Percentiles rank a stretch among this genome's conserved stretches.
Evolutionary conservation across 495 filamentous ascomycete genomes (phyloP).

Genomic region (Cercophora sp.): DNA sequence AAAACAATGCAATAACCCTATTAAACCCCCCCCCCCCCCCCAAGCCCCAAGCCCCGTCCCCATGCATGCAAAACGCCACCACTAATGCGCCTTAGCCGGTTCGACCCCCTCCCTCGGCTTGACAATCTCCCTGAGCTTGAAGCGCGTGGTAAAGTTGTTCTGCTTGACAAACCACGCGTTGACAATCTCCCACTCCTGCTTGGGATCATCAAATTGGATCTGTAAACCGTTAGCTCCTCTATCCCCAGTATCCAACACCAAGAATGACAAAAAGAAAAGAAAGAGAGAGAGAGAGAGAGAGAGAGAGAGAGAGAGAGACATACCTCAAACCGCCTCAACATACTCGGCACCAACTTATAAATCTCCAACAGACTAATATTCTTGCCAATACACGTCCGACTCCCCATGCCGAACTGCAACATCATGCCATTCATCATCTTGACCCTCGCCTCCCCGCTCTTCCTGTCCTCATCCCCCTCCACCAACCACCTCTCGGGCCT

Average conservation of each 20-base stretch:
- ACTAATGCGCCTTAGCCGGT: not conserved
- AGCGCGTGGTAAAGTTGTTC: constrained; percentile 57
- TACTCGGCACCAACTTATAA: constrained; percentile 71
- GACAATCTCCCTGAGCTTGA: constrained; percentile 45
- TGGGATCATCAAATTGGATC: constrained; percentile 56
- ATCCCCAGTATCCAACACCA: not conserved
- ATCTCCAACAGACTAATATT: constrained; percentile 75
- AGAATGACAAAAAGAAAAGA: not conserved
- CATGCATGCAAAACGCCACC: no score
- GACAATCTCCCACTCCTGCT: constrained; percentile 59
- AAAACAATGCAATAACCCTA: not conserved
- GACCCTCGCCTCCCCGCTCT: constrained; percentile 40
- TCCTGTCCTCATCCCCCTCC: constrained; percentile 26
- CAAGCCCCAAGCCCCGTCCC: no score
- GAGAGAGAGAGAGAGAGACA: constrained; percentile 13
- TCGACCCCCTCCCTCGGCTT: constrained; percentile 28
- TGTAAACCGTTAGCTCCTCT: constrained; percentile 14
- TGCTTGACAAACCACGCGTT: constrained; percentile 76
- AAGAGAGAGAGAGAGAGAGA: not conserved
- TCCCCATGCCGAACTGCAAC: constrained; percentile 60
- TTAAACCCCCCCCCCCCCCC: not conserved
- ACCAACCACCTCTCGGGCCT: constrained; percentile 59
- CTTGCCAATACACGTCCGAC: constrained; percentile 63
- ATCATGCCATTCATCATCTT: constrained; percentile 57
- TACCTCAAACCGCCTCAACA: constrained; percentile 66